Percentiles rank a stretch among this genome's conserved stretches.
Evolutionary conservation across 768 basidiomycete genomes (phyloP).

Genomic region (Strobilomyces confusus): DNA sequence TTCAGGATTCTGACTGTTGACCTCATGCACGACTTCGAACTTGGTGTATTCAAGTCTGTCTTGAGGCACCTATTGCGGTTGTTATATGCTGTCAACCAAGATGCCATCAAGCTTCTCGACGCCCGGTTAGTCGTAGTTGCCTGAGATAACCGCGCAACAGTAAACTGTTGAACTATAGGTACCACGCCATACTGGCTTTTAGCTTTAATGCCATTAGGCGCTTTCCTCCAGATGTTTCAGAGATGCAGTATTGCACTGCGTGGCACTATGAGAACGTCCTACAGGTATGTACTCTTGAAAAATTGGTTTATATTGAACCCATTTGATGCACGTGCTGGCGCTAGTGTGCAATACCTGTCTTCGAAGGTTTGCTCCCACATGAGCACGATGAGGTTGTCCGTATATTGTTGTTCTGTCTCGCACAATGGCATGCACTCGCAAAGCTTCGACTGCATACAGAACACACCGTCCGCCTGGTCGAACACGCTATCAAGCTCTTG

Average conservation of each 20-base stretch:
- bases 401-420: slow-evolving; percentile 18
- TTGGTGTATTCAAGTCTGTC: slow-evolving; percentile 36
- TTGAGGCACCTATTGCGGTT: slow-evolving; percentile 36
- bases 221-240: no score
- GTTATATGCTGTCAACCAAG: slow-evolving; percentile 12
- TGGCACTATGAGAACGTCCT: slow-evolving; percentile 11
- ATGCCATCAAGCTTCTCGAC: slow-evolving; percentile 21
- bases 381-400: slow-evolving; percentile 19
- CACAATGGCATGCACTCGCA: no score
- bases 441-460: no score
- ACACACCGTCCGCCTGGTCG: no score
- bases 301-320: no score
- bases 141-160: no score
- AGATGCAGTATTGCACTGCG: slow-evolving; percentile 33
- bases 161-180: no score
- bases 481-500: not conserved
- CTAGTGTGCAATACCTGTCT: slow-evolving; percentile 32
- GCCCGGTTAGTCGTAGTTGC: slow-evolving; percentile 14
- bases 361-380: slow-evolving; percentile 35
- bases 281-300: slow-evolving; percentile 6
- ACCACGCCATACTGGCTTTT: no score
- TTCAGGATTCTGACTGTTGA: slow-evolving; percentile 14
- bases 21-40: slow-evolving; percentile 40
- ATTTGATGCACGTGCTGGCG: no score
- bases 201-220: no score